Evolutionary conservation across 495 filamentous ascomycete species (phyloP).

Genomic region (Jackrogersella minutella): DNA sequence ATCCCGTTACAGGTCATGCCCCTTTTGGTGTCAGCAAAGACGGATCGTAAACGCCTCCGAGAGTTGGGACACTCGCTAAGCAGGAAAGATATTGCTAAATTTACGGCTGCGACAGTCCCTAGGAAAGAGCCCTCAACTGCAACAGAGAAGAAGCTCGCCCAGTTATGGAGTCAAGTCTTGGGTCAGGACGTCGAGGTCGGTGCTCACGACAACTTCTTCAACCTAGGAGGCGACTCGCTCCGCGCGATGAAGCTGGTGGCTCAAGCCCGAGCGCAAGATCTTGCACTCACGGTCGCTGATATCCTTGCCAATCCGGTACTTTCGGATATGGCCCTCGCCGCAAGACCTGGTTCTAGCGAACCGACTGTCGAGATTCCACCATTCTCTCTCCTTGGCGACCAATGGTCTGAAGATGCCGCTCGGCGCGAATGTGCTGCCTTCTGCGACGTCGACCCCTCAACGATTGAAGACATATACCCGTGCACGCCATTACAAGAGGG

Average conservation of each 20-base stretch:
- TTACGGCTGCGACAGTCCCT: slow-evolving; percentile 28
- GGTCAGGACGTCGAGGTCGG: slow-evolving; percentile 38
- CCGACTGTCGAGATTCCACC: slow-evolving; percentile 27
- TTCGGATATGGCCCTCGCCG: slow-evolving; percentile 48
- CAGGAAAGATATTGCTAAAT: slow-evolving; percentile 44
- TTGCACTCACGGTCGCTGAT: slow-evolving; percentile 54
- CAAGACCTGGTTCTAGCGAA: slow-evolving; percentile 20
- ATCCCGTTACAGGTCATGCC: slow-evolving; percentile 67
- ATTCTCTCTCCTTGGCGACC: slow-evolving; percentile 44
- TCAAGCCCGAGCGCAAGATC: slow-evolving; percentile 47
- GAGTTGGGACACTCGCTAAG: slow-evolving; percentile 48
- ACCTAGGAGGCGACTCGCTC: slow-evolving; percentile 62
- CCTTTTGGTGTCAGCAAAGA: slow-evolving; percentile 65
- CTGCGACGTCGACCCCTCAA: slow-evolving; percentile 40
- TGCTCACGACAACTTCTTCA: slow-evolving; percentile 60
- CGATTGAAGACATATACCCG: slow-evolving; percentile 70
- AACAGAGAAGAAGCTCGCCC: slow-evolving; percentile 41
- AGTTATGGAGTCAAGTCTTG: slow-evolving; percentile 47
- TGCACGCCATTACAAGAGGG: slow-evolving; percentile 78
- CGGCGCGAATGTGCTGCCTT: slow-evolving; percentile 39
- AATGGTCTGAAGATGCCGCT: slow-evolving; percentile 42
- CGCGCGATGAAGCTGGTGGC: slow-evolving; percentile 62
- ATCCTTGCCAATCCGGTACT: slow-evolving; percentile 55
- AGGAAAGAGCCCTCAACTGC: slow-evolving; percentile 41
- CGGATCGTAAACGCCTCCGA: slow-evolving; percentile 66